These are phyloP conservation scores for Ophiostoma sp. DNA, from an alignment of 2,329 filamentous ascomycete species.

Conservation along the genomic window DNA sequence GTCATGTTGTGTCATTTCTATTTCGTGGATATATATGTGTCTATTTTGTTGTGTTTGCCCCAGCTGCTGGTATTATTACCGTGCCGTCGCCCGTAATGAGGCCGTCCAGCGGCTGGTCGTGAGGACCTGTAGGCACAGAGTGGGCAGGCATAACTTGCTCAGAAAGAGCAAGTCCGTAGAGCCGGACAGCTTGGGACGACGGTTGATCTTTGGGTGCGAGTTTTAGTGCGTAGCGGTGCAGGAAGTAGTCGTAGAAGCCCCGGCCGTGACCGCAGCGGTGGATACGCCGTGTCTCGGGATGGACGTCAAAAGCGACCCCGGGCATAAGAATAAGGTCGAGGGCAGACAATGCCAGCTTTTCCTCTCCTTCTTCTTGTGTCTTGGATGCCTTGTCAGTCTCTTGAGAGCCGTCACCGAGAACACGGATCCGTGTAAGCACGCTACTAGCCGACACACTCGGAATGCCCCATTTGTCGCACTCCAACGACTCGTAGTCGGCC, in stretches of 20 bases:
- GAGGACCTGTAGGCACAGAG: conserved; percentile 69
- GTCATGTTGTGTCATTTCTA: conserved; percentile 42
- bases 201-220: not conserved
- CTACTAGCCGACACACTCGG: conserved; percentile 74
- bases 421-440: conserved; percentile 66
- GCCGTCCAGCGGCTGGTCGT: conserved; percentile 80
- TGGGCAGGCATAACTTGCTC: conserved; percentile 74
- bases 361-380: conserved; percentile 28
- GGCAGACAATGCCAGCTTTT: conserved; percentile 39
- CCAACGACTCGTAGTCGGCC: conserved; percentile 74
- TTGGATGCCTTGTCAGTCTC: conserved; percentile 24
- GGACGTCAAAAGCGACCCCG: conserved; percentile 83
- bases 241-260: conserved; percentile 94
- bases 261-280: conserved; percentile 88
- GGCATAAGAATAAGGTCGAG: conserved; percentile 90
- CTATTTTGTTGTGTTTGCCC: not conserved
- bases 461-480: conserved; percentile 88
- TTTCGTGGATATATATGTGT: conserved; percentile 33
- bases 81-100: conserved; percentile 69
- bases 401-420: conserved; percentile 60
- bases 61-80: conserved; percentile 10
- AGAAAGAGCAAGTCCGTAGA: conserved; percentile 77
- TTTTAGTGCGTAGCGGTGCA: conserved; percentile 68
- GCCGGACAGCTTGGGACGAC: conserved; percentile 44
- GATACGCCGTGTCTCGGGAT: conserved; percentile 54